Evolutionary conservation across 73 alveolate species (phyloP).

Genomic region (Uronychia setigera): DNA sequence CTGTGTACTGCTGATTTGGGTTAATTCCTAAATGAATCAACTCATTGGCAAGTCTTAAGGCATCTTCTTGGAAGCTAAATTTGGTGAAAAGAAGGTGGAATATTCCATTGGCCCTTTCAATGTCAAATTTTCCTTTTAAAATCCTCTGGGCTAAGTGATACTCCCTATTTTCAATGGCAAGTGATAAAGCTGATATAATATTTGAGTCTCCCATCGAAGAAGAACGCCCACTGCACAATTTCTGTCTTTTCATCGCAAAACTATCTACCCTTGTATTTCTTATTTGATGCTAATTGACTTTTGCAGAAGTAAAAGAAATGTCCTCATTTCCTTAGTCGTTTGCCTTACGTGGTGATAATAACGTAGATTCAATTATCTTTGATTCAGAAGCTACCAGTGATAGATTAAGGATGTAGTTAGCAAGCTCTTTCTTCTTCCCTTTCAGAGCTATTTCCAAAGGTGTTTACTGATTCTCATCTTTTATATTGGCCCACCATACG

Average conservation of each 20-base stretch:
- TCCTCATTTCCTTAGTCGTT: no score
- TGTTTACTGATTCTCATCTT: neutral
- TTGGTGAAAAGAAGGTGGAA: neutral
- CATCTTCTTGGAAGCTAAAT: neutral
- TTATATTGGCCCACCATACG: neutral
- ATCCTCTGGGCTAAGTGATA: neutral
- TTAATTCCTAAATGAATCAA: neutral
- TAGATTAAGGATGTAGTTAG: neutral
- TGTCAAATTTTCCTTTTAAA: neutral
- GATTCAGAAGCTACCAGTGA: neutral
- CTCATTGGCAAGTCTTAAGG: neutral
- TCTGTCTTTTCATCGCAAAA: no score
- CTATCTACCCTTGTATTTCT: no score
- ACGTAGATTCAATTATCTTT: no score
- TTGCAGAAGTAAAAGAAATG: no score
- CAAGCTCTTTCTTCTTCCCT: neutral
- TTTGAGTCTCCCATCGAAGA: no score
- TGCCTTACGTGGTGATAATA: no score
- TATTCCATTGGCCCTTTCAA: neutral
- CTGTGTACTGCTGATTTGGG: neutral
- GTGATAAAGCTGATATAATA: neutral
- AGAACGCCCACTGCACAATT: no score
- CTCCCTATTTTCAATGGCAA: neutral
- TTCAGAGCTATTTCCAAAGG: neutral
- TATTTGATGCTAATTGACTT: no score